Evolutionary conservation across 768 basidiomycete species (phyloP).

Genomic region (Kwoniella botswanensis): DNA sequence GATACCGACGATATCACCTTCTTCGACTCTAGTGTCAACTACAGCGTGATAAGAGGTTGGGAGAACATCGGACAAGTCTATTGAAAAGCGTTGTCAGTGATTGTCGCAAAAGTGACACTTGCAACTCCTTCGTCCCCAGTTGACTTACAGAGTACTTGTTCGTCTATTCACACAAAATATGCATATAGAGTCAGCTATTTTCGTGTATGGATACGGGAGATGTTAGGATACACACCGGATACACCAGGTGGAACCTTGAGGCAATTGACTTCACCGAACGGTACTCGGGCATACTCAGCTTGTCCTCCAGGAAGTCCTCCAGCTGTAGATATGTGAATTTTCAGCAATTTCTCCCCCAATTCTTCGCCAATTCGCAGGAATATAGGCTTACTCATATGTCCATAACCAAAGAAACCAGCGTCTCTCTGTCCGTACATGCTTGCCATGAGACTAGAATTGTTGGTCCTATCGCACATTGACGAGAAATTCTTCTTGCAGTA

Average conservation of each 20-base stretch:
- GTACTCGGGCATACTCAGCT: slow-evolving; percentile 73
- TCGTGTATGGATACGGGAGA: background rate
- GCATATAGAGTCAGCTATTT: slow-evolving; percentile 7
- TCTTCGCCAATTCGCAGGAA: background rate
- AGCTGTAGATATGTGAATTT: slow-evolving; percentile 9
- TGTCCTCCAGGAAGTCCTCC: slow-evolving; percentile 74
- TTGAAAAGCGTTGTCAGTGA: background rate
- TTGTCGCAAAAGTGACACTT: background rate
- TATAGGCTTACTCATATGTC: slow-evolving; percentile 44
- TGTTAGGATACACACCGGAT: slow-evolving; percentile 65
- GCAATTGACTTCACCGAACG: slow-evolving; percentile 69
- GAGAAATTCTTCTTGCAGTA: slow-evolving; percentile 77
- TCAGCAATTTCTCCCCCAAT: background rate
- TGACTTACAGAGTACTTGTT: slow-evolving; percentile 42
- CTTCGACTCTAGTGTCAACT: slow-evolving; percentile 72
- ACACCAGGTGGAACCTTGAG: slow-evolving; percentile 72
- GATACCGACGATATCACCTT: slow-evolving; percentile 73
- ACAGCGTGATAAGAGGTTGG: slow-evolving; percentile 77
- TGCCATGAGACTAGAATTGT: slow-evolving; percentile 65
- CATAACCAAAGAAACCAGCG: slow-evolving; percentile 67
- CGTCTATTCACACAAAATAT: slow-evolving; percentile 21
- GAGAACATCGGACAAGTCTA: slow-evolving; percentile 63
- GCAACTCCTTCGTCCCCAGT: background rate
- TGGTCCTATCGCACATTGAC: slow-evolving; percentile 75
- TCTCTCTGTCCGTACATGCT: slow-evolving; percentile 62